Evolutionary conservation across 2,329 filamentous ascomycete genomes (phyloP), one percentile per base, ranked within the genome.

Genomic region (Venturia nashicola): DNA sequence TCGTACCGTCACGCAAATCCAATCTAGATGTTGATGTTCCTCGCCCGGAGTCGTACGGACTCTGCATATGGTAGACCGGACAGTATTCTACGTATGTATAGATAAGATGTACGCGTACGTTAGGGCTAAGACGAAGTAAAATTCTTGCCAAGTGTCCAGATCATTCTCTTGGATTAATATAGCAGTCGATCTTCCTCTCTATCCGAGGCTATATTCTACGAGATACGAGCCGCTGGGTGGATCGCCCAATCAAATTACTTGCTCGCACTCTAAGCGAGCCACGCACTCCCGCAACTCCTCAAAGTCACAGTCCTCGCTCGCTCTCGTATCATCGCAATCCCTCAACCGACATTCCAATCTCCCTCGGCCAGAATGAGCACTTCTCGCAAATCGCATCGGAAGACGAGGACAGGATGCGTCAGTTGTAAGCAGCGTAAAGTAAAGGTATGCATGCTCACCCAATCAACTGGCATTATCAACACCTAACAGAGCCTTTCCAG

Each of bases 401-500:
- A 61, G n/a, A 43, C 59, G 6, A 43, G 59, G 20, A 61, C 39
- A 18, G 59, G 59, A 9, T 61, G 59, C 8, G 39, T 61, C 11
- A 43, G 59, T 11, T 61, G 59, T 9, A 61, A 61, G n/a, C 59
- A 61, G n/a, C 59, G 59, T 8, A 61, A 61, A 61, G 59, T 61
- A 32, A 61, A 61, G 59, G 59, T 61, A 27, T 18, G 36, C 9
- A 27, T n/a, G 0, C 36, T n/a, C n/a, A 9, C 4, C 20, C 59
- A 9, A 40, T 18, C 18, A 40, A 43, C 5, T 32, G 34, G 11
- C 20, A 27, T 1, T 11, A 51, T 8, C 46, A 27, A 16, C 3
- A 27, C 3, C 12, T 51, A n/a, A 51, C 46, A 23, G 20, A 12
- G 6, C 55, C 14, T 36, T 8, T n/a, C 27, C 36, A 61, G 59